Conservation (phyloP, 116 monocot species). For the Dioscorea cayenensis region DNA sequence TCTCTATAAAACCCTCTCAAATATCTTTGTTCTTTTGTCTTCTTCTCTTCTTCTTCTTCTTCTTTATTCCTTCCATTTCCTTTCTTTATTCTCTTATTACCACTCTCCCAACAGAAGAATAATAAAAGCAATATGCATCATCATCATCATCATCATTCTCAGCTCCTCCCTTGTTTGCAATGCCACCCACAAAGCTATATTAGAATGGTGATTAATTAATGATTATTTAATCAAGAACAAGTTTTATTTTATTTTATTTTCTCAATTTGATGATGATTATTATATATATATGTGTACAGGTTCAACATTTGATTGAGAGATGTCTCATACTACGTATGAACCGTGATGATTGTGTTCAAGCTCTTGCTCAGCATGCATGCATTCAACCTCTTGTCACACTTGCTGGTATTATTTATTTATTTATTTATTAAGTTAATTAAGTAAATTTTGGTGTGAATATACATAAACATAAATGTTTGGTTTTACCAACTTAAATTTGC, state of each 20-base stretch:
- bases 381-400: constrained; percentile 41
- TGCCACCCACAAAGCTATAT: constrained; percentile 48
- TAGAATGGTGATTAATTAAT: constrained; percentile 31
- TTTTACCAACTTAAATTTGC: constrained; percentile 12
- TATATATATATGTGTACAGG: constrained; percentile 21
- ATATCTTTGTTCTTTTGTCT: background rate
- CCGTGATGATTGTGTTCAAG: constrained; percentile 37
- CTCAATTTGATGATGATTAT: background rate
- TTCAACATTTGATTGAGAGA: constrained; percentile 66
- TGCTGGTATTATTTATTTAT: constrained; percentile 23
- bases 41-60: background rate
- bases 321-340: constrained; percentile 46
- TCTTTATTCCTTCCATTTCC: background rate
- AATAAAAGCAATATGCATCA: constrained; percentile 9
- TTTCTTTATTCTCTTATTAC: background rate
- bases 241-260: background rate
- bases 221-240: background rate
- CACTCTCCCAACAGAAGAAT: background rate
- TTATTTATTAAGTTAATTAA: too few relatives aligned
- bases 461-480: too few relatives aligned
- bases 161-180: constrained; percentile 36
- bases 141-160: constrained; percentile 14
- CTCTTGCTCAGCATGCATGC: constrained; percentile 33
- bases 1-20: constrained; percentile 8
- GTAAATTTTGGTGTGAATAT: too few relatives aligned